A percentile compares a stretch with the other conserved stretches of the same genome.
These are phyloP conservation scores for Cryptosporidium viatorum DNA, from an alignment of 169 alveolate species.

Conservation along the genomic window DNA sequence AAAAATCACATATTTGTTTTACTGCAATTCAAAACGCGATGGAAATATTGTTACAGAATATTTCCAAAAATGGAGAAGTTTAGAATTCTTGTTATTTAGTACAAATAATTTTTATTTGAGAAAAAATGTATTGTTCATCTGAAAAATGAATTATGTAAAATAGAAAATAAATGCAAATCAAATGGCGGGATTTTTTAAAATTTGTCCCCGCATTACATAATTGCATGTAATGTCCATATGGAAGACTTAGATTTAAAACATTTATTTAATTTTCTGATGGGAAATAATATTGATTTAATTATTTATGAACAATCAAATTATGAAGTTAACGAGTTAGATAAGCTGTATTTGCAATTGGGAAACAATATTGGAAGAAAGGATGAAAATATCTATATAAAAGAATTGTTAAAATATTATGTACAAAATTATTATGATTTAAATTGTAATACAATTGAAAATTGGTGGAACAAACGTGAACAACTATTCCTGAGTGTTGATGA, in stretches of 20 bases:
- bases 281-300: conserved; percentile 9
- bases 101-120: not conserved
- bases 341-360: conserved; percentile 5
- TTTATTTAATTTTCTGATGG: conserved; percentile 9
- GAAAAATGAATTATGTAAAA: not conserved
- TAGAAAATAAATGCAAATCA: not conserved
- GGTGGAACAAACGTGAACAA: conserved; percentile 20
- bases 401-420: not conserved
- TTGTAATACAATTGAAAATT: not conserved
- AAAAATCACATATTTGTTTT: conserved; percentile 43
- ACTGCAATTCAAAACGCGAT: conserved; percentile 72
- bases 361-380: conserved; percentile 26
- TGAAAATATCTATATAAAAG: not conserved
- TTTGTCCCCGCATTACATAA: conserved; percentile 16
- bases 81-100: not conserved
- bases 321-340: conserved; percentile 9
- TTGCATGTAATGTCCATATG: conserved; percentile 32
- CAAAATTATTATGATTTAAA: not conserved
- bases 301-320: not conserved
- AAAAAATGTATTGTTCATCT: not conserved
- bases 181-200: not conserved
- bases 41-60: conserved; percentile 32
- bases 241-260: not conserved
- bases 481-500: conserved; percentile 32
- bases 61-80: conserved; percentile 21